Evolutionary conservation across 2,329 filamentous ascomycete species (phyloP).

Genomic region (Calcarisporium arbuscula): DNA sequence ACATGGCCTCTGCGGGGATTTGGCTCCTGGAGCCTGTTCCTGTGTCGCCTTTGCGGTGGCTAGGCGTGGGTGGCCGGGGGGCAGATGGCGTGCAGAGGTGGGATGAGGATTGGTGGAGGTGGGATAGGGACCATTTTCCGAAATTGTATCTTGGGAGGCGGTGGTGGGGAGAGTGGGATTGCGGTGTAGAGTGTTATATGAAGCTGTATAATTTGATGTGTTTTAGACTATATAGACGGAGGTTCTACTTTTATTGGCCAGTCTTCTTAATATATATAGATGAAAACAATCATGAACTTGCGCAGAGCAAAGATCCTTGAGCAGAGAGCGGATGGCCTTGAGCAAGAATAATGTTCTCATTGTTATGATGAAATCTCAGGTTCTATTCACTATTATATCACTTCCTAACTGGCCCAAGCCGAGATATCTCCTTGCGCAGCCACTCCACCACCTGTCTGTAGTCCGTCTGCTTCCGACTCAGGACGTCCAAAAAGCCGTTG

Average conservation of each 20-base stretch:
- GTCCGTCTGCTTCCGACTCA: constrained; percentile 64
- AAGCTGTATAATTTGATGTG: background rate
- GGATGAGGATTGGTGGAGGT: constrained; percentile 66
- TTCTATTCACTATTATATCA: background rate
- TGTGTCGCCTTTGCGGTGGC: constrained; percentile 58
- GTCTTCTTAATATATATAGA: too few relatives aligned
- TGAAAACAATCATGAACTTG: too few relatives aligned
- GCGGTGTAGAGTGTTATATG: constrained; percentile 17
- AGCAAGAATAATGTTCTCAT: too few relatives aligned
- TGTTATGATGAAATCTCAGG: too few relatives aligned
- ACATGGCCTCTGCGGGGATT: constrained; percentile 65
- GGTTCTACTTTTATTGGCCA: too few relatives aligned
- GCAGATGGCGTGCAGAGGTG: too few relatives aligned
- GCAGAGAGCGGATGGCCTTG: too few relatives aligned
- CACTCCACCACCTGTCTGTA: constrained; percentile 61
- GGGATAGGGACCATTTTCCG: constrained; percentile 47
- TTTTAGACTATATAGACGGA: too few relatives aligned
- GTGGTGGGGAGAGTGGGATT: constrained; percentile 52
- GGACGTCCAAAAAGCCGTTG: constrained; percentile 61
- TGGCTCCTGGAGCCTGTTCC: constrained; percentile 84
- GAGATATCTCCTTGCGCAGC: constrained; percentile 48
- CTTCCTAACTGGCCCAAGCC: constrained; percentile 18
- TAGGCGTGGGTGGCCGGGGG: constrained; percentile 56
- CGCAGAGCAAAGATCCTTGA: too few relatives aligned
- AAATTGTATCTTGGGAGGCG: constrained; percentile 50